Conservation (phyloP, 129 eudicot genomes). For the Erigeron canadensis region DNA sequence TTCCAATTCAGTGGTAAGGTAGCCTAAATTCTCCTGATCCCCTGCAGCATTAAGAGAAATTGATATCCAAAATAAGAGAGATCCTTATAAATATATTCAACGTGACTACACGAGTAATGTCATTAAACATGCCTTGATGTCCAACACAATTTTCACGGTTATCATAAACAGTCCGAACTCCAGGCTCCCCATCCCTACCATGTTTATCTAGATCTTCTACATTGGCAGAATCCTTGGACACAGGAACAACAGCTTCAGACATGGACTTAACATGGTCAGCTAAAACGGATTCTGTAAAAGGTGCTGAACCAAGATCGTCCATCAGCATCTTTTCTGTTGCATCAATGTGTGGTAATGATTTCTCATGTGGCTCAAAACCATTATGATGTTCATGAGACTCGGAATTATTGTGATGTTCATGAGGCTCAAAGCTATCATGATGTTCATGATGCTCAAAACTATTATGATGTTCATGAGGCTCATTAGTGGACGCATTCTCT, state of each 20-base stretch:
- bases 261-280: slow-evolving; percentile 16
- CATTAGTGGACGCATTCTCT: slow-evolving; percentile 43
- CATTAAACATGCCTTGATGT: slow-evolving; percentile 26
- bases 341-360: slow-evolving; percentile 25
- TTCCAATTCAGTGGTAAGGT: slow-evolving; percentile 23
- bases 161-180: slow-evolving; percentile 19
- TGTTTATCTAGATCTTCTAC: slow-evolving; percentile 26
- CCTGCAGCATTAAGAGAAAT: slow-evolving; percentile 14
- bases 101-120: background rate
- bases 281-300: slow-evolving; percentile 26
- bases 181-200: slow-evolving; percentile 20
- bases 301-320: slow-evolving; percentile 29
- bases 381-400: slow-evolving; percentile 33
- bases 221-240: slow-evolving; percentile 27
- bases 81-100: background rate
- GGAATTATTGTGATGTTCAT: slow-evolving; percentile 19
- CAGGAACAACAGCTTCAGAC: slow-evolving; percentile 23
- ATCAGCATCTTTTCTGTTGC: slow-evolving; percentile 21
- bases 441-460: background rate
- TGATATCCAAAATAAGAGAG: background rate
- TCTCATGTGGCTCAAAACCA: slow-evolving; percentile 32
- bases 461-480: slow-evolving; percentile 26
- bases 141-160: slow-evolving; percentile 29
- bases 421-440: too few relatives aligned
- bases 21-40: slow-evolving; percentile 29